Evolutionary conservation across 352 stramenopile species (phyloP).

Genomic region (Pythium sukuiense): DNA sequence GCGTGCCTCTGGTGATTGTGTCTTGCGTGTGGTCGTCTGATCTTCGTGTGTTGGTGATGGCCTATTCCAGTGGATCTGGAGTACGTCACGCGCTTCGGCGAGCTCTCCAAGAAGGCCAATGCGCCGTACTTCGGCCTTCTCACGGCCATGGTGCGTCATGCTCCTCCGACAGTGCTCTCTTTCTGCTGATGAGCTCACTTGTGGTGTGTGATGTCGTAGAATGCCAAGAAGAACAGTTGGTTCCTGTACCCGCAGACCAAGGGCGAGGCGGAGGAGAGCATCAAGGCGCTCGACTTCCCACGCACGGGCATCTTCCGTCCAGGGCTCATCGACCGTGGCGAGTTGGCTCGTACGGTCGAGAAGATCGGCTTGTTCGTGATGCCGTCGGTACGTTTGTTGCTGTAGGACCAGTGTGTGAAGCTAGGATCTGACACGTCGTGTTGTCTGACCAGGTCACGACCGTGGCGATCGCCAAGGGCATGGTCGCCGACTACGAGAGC

Average conservation of each 20-base stretch:
- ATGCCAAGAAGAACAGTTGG: conserved; percentile 68
- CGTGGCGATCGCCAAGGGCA: conserved; percentile 55
- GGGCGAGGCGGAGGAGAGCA: conserved; percentile 66
- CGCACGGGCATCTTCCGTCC: conserved; percentile 62
- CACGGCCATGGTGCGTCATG: conserved; percentile 43
- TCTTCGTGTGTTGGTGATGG: background rate
- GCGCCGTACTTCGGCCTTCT: conserved; percentile 69
- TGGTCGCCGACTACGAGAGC: conserved; percentile 73
- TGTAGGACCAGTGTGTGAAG: background rate
- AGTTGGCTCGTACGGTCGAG: conserved; percentile 54
- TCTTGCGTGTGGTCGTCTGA: too few species aligned
- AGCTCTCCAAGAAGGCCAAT: conserved; percentile 44
- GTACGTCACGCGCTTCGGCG: conserved; percentile 57
- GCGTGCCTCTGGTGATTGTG: too few species aligned
- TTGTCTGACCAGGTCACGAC: conserved; percentile 33
- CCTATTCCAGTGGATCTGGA: conserved; percentile 58
- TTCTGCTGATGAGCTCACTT: background rate
- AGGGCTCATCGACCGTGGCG: conserved; percentile 55
- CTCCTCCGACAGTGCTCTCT: background rate
- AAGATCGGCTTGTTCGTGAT: conserved; percentile 51
- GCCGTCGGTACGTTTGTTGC: conserved; percentile 40
- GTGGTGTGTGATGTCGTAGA: conserved; percentile 6
- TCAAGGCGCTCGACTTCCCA: conserved; percentile 53
- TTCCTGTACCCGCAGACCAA: conserved; percentile 81
- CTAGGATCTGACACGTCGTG: background rate